Conservation (phyloP, 176 grass and related monocot species). For the Lolium perenne region DNA sequence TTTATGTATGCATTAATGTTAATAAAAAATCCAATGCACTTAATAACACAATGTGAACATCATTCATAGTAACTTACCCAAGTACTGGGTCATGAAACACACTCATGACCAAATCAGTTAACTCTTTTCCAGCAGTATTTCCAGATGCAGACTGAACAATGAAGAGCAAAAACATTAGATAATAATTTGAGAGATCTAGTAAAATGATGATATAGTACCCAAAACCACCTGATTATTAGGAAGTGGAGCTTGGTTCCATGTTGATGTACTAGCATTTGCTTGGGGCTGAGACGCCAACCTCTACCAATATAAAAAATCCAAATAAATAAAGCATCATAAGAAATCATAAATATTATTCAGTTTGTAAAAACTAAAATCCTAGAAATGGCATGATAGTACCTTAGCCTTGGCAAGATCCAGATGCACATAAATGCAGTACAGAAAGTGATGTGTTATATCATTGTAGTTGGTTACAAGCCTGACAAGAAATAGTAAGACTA, state of each 20-base stretch:
- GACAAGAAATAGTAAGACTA: constrained; percentile 37
- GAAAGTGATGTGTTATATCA: constrained; percentile 81
- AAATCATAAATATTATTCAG: background rate
- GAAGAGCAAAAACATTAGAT: constrained; percentile 17
- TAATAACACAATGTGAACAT: background rate
- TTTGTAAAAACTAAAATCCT: constrained; percentile 21
- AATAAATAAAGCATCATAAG: background rate
- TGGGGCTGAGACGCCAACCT: constrained; percentile 34
- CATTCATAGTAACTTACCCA: constrained; percentile 41
- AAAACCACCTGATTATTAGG: constrained; percentile 52
- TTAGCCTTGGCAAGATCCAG: constrained; percentile 70
- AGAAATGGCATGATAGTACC: constrained; percentile 51
- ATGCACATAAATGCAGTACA: constrained; percentile 88
- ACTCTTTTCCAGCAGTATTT: constrained; percentile 37
- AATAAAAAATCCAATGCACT: background rate
- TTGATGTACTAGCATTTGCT: constrained; percentile 39
- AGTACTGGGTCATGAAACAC: constrained; percentile 73
- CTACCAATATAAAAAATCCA: constrained; percentile 7
- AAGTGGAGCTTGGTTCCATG: constrained; percentile 44
- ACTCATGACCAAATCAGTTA: constrained; percentile 57
- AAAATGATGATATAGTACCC: constrained; percentile 10
- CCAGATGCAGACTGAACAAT: constrained; percentile 47
- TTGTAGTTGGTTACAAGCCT: constrained; percentile 86
- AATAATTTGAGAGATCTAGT: background rate
- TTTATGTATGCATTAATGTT: background rate